Base-by-base conservation (phyloP, 345 rosid genomes). In the Linum usitatissimum region DNA sequence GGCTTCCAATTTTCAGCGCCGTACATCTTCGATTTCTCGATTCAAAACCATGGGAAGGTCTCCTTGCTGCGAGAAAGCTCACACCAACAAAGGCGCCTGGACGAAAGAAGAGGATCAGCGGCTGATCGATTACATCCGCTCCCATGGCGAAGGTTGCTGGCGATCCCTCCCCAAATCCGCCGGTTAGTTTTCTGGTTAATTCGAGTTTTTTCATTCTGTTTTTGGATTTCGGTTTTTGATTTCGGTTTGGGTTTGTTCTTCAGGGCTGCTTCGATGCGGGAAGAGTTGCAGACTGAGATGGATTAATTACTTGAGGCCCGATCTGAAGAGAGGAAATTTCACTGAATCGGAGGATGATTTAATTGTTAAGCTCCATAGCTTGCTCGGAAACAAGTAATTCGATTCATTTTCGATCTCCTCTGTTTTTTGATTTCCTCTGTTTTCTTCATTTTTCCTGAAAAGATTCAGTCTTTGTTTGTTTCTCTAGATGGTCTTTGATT, bases 61-160 rank as follows among this genome's bases (percentile, higher is more conserved):
- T 3, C 97, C 97, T 56, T 85, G 92, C 65, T 90, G 94, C 48
- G 97, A 90, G 57, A 90, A 86, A 38, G 86, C 87, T 14, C 97
- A 90, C 66, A 86, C 91, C 57, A 86, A 90, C 75, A 90, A 90
- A 70, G 96, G 96, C 18, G 94, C 96, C 2, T 90, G 96, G 96
- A 86, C 89, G 48, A 89, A 84, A 68, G 96, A 89, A 19, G 96
- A 89, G 74, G 96, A 89, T 58, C 85, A 81, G 60, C 87, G 89
- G 64, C 91, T 90, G 55, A 64, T 84, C 63, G 82, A 83, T 55
- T 83, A 86, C 55, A 90, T 90, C 66, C 84, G 90, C 39, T 45
- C 58, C 49, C 86, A 90, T 20, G 96, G 96, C 20, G 94, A 90
- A 73, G 94, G 96, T 49, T 84, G 90, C 73, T 90, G 96, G 96